Conservation (phyloP, 192 early-diverging fungal genomes). For the Haplosporangium gracile region DNA sequence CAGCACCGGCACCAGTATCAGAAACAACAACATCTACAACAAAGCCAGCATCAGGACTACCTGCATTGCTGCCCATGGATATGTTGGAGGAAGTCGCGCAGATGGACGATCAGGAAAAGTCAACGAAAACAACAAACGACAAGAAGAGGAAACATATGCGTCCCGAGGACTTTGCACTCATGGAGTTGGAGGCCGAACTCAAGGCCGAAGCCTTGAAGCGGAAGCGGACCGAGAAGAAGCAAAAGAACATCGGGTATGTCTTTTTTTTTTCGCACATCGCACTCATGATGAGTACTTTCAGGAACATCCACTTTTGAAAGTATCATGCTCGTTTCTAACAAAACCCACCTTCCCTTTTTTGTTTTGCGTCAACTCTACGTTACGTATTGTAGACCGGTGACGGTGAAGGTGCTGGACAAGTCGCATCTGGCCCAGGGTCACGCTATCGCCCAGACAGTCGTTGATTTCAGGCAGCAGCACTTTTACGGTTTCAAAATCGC, state of each 20-base stretch:
- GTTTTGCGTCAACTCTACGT: too few species aligned
- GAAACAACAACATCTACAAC: conserved; percentile 15
- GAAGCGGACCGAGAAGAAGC: conserved; percentile 43
- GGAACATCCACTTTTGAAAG: too few species aligned
- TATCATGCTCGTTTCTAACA: not conserved
- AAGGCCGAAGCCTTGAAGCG: conserved; percentile 39
- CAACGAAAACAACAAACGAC: conserved; percentile 1
- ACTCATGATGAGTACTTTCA: too few species aligned
- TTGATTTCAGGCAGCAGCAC: conserved; percentile 48
- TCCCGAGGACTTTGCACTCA: conserved; percentile 47
- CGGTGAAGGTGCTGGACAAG: conserved; percentile 46
- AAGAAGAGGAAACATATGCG: conserved; percentile 54
- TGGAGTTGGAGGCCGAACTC: conserved; percentile 47
- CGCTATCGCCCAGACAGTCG: conserved; percentile 43
- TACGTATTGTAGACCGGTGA: conserved; percentile 33
- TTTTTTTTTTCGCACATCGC: not conserved
- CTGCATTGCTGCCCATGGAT: conserved; percentile 44
- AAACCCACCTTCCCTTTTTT: not conserved
- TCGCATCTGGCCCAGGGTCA: conserved; percentile 42
- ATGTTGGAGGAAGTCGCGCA: conserved; percentile 43
- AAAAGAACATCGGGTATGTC: conserved; percentile 47
- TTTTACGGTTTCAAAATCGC: conserved; percentile 40
- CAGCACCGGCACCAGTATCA: not conserved
- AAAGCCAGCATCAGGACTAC: conserved; percentile 14
- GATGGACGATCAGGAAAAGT: conserved; percentile 19